phyloP scores from a whole-genome alignment of 768 basidiomycete species.

The Suillus luteus region DNA sequence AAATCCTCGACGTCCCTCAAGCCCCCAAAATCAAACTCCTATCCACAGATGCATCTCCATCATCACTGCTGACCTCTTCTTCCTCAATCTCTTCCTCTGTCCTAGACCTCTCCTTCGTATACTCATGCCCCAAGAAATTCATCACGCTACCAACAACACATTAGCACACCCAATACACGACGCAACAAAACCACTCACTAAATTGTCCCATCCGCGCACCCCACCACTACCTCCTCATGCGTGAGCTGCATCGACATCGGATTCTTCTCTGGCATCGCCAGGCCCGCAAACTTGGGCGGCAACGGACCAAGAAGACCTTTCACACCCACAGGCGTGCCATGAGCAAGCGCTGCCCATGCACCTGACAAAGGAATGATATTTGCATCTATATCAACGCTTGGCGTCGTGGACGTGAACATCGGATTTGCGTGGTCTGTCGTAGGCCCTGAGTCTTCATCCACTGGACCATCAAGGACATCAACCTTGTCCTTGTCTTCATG shows the following conservation, averaged over 20 bases:
- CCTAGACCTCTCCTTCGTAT: slow-evolving; percentile 37
- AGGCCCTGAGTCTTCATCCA: neutral
- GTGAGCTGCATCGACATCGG: slow-evolving; percentile 94
- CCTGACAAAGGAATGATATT: slow-evolving; percentile 70
- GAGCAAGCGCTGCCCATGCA: slow-evolving; percentile 72
- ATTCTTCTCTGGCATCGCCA: slow-evolving; percentile 89
- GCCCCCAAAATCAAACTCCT: neutral
- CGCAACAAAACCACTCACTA: slow-evolving; percentile 58
- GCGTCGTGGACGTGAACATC: slow-evolving; percentile 23
- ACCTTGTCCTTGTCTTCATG: slow-evolving; percentile 58
- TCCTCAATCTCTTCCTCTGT: neutral
- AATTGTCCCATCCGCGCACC: slow-evolving; percentile 86
- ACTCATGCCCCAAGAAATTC: slow-evolving; percentile 62
- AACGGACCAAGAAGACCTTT: slow-evolving; percentile 64
- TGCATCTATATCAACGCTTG: slow-evolving; percentile 61
- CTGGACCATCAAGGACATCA: slow-evolving; percentile 25
- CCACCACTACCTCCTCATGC: slow-evolving; percentile 89
- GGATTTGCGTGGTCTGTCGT: slow-evolving; percentile 18
- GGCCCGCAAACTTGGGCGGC: slow-evolving; percentile 70
- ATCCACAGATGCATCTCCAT: slow-evolving; percentile 1
- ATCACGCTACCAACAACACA: slow-evolving; percentile 45
- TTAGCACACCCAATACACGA: slow-evolving; percentile 16
- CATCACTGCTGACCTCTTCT: slow-evolving; percentile 5
- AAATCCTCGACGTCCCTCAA: neutral
- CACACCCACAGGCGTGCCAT: slow-evolving; percentile 38